Base-by-base conservation (phyloP, 2,329 filamentous ascomycete species). In the Pyrenophora seminiperda region DNA sequence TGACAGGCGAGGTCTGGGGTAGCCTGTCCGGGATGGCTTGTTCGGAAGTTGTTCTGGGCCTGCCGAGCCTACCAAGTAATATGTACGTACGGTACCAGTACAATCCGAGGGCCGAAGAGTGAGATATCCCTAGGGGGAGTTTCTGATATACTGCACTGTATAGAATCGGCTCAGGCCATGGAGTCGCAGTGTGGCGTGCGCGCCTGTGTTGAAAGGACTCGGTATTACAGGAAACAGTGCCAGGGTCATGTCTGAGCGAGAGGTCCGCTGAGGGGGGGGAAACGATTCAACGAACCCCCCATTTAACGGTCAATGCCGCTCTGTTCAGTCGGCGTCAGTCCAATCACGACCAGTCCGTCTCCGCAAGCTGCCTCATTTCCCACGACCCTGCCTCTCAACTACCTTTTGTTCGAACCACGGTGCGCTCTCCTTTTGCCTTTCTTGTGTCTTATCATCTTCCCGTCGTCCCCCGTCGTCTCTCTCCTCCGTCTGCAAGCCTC, bases 261-360 rank as follows among this genome's bases (percentile, higher is more conserved):
- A 24, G 14, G 18, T 15, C 17, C 10, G 17, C 14, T 5, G 17
- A 24, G 33, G 13, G 11, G 32, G 17, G 17, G 29, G 30, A 19
- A 36, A 44, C 41, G 41, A 34, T 27, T 22, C 30, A 37, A 37
- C 15, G 32, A 44, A 44, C 29, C 13, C 17, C 30, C 18, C 41
- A 34, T 44, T 30, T 24, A 9, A 36, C 15, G 36, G 41, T 33
- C 37, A 46, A 33, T 29, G 20, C 48, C 38, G 31, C 34, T 18
- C n/a, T 4, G 20, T 22, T 22, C 20, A 22, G 20, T 22, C 4
- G 20, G 20, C 30, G 32, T 36, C 38, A 22, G 50, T 44, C 60
- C 59, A 61, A 64, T 64, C 59, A 47, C 43, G 53, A 46, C 52
- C 47, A 48, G 32, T 42, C 40, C 51, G 53, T 56, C 61, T 58